Percentiles rank a stretch among this genome's conserved stretches.
Conservation (phyloP, 768 basidiomycete species). For the Butyriboletus loyo region DNA sequence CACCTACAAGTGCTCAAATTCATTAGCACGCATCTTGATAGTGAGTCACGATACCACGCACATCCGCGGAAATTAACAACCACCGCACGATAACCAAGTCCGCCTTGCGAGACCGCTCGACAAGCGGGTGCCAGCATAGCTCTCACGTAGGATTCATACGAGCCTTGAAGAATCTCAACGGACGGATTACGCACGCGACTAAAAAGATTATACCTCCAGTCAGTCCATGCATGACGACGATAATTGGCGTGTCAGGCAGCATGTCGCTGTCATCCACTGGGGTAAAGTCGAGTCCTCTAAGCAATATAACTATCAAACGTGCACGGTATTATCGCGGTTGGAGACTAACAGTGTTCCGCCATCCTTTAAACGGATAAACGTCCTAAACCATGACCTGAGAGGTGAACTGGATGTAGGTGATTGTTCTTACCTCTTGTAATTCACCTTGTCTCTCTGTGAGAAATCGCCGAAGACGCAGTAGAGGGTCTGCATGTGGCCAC, state of each 20-base stretch:
- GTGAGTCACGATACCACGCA: constrained; percentile 36
- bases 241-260: constrained; percentile 24
- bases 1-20: constrained; percentile 48
- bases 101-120: constrained; percentile 69
- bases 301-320: neutral
- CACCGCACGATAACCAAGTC: constrained; percentile 84
- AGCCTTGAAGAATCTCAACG: constrained; percentile 46
- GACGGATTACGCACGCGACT: neutral
- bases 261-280: constrained; percentile 25
- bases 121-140: constrained; percentile 75
- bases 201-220: constrained; percentile 27
- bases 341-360: constrained; percentile 33
- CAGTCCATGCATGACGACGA: constrained; percentile 33
- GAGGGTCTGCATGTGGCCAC: constrained; percentile 33
- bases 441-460: constrained; percentile 28
- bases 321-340: neutral
- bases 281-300: constrained; percentile 34
- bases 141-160: constrained; percentile 87
- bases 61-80: constrained; percentile 94
- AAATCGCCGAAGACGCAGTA: constrained; percentile 32
- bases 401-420: neutral
- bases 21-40: constrained; percentile 14
- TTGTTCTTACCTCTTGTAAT: constrained; percentile 28
- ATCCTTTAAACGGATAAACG: constrained; percentile 28
- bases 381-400: constrained; percentile 18